Conservation (phyloP, 106 monocot genomes). For the Dendrobium officinale region DNA sequence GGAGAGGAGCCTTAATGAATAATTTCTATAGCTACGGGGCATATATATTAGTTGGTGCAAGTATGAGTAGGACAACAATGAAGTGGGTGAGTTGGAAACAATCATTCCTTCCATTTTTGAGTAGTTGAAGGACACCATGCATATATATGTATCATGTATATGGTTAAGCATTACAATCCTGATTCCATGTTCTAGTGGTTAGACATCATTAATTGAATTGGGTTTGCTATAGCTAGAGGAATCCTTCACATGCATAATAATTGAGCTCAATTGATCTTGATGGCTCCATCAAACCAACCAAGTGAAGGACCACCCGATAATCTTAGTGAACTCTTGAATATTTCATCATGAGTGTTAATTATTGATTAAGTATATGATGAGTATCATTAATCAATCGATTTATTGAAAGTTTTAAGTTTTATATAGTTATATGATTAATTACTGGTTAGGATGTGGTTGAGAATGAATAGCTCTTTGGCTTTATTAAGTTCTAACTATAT, state of each 20-base stretch:
- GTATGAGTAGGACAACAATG: too few species aligned
- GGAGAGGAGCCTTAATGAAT: too few species aligned
- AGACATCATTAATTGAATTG: constrained; percentile 1
- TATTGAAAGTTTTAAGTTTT: too few species aligned
- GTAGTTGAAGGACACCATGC: background rate
- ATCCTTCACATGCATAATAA: background rate
- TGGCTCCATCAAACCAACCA: background rate
- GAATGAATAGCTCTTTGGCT: too few species aligned
- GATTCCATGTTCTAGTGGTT: background rate
- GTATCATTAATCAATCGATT: background rate
- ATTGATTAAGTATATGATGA: background rate
- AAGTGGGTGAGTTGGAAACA: background rate
- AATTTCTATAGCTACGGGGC: too few species aligned
- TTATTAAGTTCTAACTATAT: too few species aligned
- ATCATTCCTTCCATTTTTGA: background rate
- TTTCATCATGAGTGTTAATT: background rate
- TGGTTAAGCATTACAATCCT: background rate
- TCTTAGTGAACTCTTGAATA: background rate
- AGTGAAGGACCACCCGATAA: background rate
- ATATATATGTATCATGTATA: background rate
- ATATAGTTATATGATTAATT: too few species aligned
- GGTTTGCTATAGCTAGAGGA: background rate
- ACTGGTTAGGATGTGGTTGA: too few species aligned
- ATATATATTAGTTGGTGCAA: too few species aligned
- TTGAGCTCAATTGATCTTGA: background rate